Evolutionary conservation across 495 filamentous ascomycete species (phyloP).

Genomic region (Penicillium crystallinum): DNA sequence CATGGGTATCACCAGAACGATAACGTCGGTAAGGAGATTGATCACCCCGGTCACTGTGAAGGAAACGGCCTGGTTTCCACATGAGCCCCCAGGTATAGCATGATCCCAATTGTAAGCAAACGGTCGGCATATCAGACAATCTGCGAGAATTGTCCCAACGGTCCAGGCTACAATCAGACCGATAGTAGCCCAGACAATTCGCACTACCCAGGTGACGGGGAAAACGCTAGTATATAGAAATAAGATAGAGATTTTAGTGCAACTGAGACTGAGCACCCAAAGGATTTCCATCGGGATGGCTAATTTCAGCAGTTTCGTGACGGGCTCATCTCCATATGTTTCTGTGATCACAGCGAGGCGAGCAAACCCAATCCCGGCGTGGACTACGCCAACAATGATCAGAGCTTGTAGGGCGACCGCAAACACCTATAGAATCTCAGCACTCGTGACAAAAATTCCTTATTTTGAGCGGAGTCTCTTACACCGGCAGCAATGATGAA

Average conservation of each 20-base stretch:
- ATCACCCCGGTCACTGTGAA: constrained; percentile 34
- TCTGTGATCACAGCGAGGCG: background rate
- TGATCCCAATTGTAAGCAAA: constrained; percentile 44
- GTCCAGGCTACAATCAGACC: constrained; percentile 20
- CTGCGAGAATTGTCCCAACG: constrained; percentile 20
- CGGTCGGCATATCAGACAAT: constrained; percentile 45
- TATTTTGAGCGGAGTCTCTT: background rate
- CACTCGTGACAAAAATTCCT: background rate
- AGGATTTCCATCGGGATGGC: constrained; percentile 17
- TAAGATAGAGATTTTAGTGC: constrained; percentile 32
- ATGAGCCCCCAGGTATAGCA: constrained; percentile 34
- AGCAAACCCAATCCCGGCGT: background rate
- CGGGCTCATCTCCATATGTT: background rate
- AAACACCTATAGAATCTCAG: background rate
- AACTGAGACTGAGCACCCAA: constrained; percentile 19
- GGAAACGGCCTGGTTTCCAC: constrained; percentile 35
- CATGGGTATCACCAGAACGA: constrained; percentile 34
- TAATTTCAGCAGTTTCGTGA: constrained; percentile 12
- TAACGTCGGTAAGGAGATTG: constrained; percentile 40
- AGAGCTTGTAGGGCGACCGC: background rate
- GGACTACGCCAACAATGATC: background rate
- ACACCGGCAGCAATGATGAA: background rate
- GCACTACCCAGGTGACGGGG: constrained; percentile 11
- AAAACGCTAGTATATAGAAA: constrained; percentile 33
- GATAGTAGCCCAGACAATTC: constrained; percentile 13